Evolutionary conservation across 139 green algal species (phyloP).

Genomic region (Chlamydomonas sphaeroides): DNA sequence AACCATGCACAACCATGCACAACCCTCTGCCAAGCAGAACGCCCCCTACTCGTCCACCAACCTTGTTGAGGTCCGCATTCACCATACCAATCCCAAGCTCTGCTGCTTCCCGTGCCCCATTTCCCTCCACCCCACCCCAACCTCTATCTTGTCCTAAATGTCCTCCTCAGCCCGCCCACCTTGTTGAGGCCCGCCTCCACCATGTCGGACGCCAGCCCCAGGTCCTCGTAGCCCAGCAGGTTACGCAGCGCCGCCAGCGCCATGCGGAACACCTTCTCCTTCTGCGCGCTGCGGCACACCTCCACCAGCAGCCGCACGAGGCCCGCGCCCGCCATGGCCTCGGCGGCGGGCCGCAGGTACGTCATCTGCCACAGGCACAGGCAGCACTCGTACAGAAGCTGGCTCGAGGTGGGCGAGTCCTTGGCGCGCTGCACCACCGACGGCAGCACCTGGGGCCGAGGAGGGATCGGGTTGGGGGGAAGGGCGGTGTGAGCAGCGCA

Average conservation of each 20-base stretch:
- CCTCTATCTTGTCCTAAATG: background rate
- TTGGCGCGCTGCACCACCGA: conserved; percentile 28
- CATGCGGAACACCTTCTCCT: conserved; percentile 97
- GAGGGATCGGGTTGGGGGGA: background rate
- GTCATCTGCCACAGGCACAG: conserved; percentile 94
- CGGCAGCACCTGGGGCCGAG: conserved; percentile 4
- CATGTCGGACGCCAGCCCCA: conserved; percentile 70
- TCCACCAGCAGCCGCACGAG: conserved; percentile 86
- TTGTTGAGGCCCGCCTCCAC: conserved; percentile 88
- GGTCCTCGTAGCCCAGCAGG: conserved; percentile 73
- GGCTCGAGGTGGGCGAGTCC: conserved; percentile 66
- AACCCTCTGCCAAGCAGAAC: no score
- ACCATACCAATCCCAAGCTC: no score
- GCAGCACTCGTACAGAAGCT: conserved; percentile 94
- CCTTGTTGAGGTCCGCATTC: no score
- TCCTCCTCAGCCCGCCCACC: conserved; percentile 21
- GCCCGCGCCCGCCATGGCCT: conserved; percentile 65
- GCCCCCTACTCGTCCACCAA: no score
- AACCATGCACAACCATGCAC: no score
- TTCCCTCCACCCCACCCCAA: background rate
- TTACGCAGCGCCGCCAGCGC: conserved; percentile 86
- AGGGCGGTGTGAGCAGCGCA: background rate
- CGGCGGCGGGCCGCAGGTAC: conserved; percentile 75
- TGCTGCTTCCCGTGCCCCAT: no score
- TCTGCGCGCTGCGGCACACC: conserved; percentile 77